Base-by-base conservation (phyloP, 1,284 basidiomycete genomes). In the Meira nashicola region DNA sequence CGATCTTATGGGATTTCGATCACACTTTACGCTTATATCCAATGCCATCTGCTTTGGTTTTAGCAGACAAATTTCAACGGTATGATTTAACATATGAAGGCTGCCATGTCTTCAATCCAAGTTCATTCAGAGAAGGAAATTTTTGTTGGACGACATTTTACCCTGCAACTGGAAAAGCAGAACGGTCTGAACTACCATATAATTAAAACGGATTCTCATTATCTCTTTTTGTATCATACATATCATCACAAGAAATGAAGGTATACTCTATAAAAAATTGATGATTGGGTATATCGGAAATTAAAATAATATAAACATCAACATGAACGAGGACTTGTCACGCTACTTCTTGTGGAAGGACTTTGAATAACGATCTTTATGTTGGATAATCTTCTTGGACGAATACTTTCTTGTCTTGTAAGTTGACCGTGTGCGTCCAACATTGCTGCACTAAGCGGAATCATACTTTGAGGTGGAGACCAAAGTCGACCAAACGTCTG, bases 41-140 rank as follows among this genome's bases (percentile, higher is more conserved):
- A 12, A 84, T 97, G 77, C 95, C 95, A 0, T 94, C 92, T 1
- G 85, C 89, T 1, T 89, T 97, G 73, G 84, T 98, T n/a, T 83
- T 99, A 11, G 95, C 95, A 0, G 95, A 99, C 80, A 92, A 89
- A 78, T 97, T 95, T 78, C 93, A 97, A 74, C 85, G 89, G 39
- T 99, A 90, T 79, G 92, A 95, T 72, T 83, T 97, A 67, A 98
- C 93, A 0, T 99, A 99, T 76, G 93, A 94, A 55, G 92, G 91
- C 6, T 98, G 95, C 74, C 94, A 97, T 79, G 95, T 98, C 33
- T 92, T 98, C 83, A 99, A 98, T 78, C 95, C 95, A 12, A 72
- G 74, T 1, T 79, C 78, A 59, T 53, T 58, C 37, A 55, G 68
- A 19, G 74, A 78, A 14, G 60, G 61, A 28, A 47, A 60, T 17